phyloP scores from a whole-genome alignment of 768 basidiomycete species.

The Phylloporus rhodoxanthus region DNA sequence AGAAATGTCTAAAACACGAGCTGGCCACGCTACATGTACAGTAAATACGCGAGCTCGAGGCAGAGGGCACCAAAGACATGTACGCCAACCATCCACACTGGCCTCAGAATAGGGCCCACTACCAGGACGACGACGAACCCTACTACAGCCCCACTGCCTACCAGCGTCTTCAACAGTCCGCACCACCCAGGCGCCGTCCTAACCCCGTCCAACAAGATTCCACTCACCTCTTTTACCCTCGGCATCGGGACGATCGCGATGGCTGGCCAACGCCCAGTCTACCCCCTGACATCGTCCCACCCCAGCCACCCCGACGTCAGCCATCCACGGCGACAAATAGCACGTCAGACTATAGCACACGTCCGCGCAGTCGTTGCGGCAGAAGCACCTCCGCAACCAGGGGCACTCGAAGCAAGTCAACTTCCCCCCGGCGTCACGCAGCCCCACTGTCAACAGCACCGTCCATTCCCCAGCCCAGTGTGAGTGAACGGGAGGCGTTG shows the following conservation, averaged over 20 bases:
- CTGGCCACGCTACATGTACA: background rate
- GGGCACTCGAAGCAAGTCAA: constrained; percentile 12
- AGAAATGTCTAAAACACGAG: background rate
- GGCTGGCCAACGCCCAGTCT: constrained; percentile 9
- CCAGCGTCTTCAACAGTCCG: constrained; percentile 5
- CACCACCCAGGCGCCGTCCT: constrained; percentile 14
- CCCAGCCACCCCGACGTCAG: constrained; percentile 16
- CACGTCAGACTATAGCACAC: constrained; percentile 15
- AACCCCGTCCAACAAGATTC: constrained; percentile 9
- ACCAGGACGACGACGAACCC: constrained; percentile 12
- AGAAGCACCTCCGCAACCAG: constrained; percentile 18
- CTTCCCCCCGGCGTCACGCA: constrained; percentile 19
- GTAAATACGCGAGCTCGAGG: background rate
- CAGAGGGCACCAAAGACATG: constrained; percentile 7
- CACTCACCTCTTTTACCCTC: constrained; percentile 5
- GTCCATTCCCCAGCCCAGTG: constrained; percentile 16
- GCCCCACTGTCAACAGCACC: constrained; percentile 11
- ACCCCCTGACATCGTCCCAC: constrained; percentile 5
- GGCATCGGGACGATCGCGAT: constrained; percentile 22
- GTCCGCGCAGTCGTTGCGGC: constrained; percentile 12
- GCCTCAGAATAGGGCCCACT: constrained; percentile 1
- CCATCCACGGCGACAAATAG: constrained; percentile 15
- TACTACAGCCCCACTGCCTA: constrained; percentile 11
- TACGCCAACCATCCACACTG: constrained; percentile 2
- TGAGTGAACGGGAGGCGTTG: constrained; percentile 17